Base-by-base conservation (phyloP, 371 early-diverging fungal species). In the Apophysomyces trapeziformis region DNA sequence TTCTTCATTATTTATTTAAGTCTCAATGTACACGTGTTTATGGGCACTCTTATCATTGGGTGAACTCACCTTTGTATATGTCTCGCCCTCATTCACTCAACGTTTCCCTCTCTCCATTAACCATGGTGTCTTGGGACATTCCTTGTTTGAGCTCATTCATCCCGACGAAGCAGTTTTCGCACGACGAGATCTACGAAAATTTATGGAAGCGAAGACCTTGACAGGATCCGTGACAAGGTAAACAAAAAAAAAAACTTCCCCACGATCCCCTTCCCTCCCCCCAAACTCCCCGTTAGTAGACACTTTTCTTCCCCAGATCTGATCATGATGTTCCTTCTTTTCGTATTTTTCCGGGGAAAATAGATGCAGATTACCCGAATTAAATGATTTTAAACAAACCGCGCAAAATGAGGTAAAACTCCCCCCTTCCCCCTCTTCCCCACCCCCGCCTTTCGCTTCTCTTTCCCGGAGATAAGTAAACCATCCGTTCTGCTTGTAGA, bases 151-250 rank as follows among this genome's bases (percentile, higher is more conserved):
- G 58, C 74, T 85, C 50, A 79, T 89, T 63, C 89, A 87, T 68
- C 87, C 87, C 38, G 84, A 84, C 50, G 89, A 89, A 72, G 75
- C 73, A 5, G 71, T 72, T 57, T 66, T 84, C 5, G 89, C 89
- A 4, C 76, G 82, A 57, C 73, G 75, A 59, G 87, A 89, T 67
- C 68, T 89, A 7, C 68, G 64, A 12, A 74, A 72, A 36, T 89
- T 85, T 60, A 77, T 85, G 64, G 71, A 76, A 11, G 72, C 76
- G 6, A 77, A 82, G 46, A 68, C 76, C 26, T 64, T 85, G 12
- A 74, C 72, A 36, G 87, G 87, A 41, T 85, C 87, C 36, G 77
- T 89, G 44, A 89, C 89, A 60, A 83, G 87, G 89, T 87, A 67
- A 45, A 54, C n/a, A 59, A 38, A 14, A 46, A 18, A 45, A 45